Conservation (phyloP, 1,139 yeast species). For the Geotrichum reessii region DNA sequence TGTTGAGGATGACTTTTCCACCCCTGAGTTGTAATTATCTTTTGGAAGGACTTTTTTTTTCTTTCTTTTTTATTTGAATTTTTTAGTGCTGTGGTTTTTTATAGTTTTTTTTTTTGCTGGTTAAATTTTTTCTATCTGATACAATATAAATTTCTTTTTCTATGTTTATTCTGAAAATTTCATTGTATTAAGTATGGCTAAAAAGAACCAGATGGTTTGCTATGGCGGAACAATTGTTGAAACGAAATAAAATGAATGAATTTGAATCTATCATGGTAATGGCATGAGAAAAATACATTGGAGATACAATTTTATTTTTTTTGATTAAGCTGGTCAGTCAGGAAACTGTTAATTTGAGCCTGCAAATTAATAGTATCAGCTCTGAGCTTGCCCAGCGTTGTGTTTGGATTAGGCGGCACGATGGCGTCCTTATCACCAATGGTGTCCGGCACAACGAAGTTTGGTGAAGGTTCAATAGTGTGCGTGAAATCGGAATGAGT, state of each 20-base stretch:
- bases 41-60: neutral
- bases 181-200: neutral
- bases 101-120: neutral
- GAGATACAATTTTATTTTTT: neutral
- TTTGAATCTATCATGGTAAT: too few relatives aligned
- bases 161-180: neutral
- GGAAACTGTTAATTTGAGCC: neutral
- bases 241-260: too few relatives aligned
- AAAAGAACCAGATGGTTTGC: neutral
- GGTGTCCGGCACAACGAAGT: neutral
- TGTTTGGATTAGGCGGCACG: neutral
- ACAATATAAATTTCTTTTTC: neutral
- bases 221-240: too few relatives aligned
- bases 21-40: neutral
- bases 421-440: neutral
- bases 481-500: neutral
- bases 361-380: neutral
- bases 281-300: neutral
- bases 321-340: neutral
- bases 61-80: neutral
- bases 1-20: neutral
- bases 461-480: neutral
- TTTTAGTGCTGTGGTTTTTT: neutral
- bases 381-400: slow-evolving; percentile 1
- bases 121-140: neutral